Base-by-base conservation (phyloP, 2,329 filamentous ascomycete genomes). In the Colletotrichum tabaci region DNA sequence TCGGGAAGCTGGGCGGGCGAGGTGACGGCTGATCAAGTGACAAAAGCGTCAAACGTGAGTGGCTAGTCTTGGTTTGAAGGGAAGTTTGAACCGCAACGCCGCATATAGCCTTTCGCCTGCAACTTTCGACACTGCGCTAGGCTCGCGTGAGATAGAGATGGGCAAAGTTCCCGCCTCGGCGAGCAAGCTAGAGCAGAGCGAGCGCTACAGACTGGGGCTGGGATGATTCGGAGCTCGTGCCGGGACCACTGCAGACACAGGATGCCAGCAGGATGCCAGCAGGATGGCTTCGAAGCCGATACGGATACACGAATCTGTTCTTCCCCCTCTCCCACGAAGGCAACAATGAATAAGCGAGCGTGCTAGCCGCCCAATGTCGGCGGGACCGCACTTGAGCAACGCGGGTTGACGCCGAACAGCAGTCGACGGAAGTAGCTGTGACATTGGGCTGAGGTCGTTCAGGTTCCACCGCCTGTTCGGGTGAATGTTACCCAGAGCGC, bases 91-190 rank as follows among this genome's bases (percentile, higher is more conserved):
- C 68, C 58, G 52, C 46, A 61, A 61, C 35, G 47, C 63, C 56
- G 61, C 67, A 62, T 35, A 67, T 62, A 67, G 63, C 63, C 67
- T 66, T 66, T 52, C 56, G 58, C 50, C 68, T 63, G 58, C 65
- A 60, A 60, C 68, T 58, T 53, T n/a, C 46, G 30, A 61, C 46
- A 52, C 49, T 68, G 50, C 46, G 26, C 49, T 68, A 61, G 68
- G 65, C 68, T 68, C 58, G 68, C 63, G 68, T 65, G 53, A 68
- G 55, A 38, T 26, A 68, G 46, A 72, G 60, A 68, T 69, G 15
- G 60, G 66, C 53, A 72, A 63, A 69, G 66, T 72, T 72, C 40
- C 60, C 69, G 69, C 68, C 57, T 55, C 65, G 57, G 46, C 64
- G 57, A 56, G 64, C 52, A 52, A 44, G 30, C 58, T 68, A 71